A percentile compares a stretch with the other conserved stretches of the same genome.
Conservation (phyloP, 2,329 filamentous ascomycete genomes). For the Waltergamsia citrina region DNA sequence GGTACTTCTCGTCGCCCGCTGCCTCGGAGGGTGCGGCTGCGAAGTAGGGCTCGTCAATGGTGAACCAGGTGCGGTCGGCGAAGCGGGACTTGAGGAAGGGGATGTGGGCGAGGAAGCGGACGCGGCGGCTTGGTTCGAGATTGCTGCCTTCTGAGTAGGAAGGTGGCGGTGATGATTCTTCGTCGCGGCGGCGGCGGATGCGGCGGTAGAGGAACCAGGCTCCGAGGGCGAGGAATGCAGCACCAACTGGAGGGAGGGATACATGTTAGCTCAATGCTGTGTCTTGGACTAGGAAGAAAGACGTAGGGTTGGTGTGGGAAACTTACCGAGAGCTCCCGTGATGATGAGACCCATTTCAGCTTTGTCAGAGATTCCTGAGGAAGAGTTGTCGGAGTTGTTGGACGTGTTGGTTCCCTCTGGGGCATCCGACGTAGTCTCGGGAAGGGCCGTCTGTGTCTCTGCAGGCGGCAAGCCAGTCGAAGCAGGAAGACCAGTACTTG, state of each 20-base stretch:
- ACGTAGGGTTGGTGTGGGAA: background rate
- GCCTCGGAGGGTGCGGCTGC: no score
- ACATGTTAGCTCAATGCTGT: background rate
- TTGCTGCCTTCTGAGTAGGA: constrained; percentile 20
- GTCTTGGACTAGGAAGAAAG: no score
- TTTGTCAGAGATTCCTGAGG: constrained; percentile 1
- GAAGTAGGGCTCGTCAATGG: constrained; percentile 17
- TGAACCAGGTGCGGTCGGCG: constrained; percentile 21
- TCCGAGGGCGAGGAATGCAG: background rate
- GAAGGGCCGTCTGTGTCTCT: no score
- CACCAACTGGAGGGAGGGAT: constrained; percentile 1
- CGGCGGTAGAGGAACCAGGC: constrained; percentile 30
- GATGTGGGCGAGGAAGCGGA: constrained; percentile 18
- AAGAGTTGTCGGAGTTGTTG: background rate
- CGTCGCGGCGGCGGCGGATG: constrained; percentile 6
- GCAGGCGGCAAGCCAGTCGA: no score
- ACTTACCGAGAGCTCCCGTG: constrained; percentile 2
- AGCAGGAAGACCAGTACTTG: no score
- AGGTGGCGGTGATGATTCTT: constrained; percentile 19
- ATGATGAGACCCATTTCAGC: constrained; percentile 3
- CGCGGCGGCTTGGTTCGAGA: constrained; percentile 13
- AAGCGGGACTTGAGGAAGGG: constrained; percentile 24
- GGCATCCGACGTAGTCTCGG: background rate
- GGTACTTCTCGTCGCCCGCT: constrained; percentile 12
- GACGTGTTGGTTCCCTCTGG: background rate